These are phyloP conservation scores for Aspergillus carbonarius DNA, from an alignment of 2,329 filamentous ascomycete species.

Conservation along the genomic window DNA sequence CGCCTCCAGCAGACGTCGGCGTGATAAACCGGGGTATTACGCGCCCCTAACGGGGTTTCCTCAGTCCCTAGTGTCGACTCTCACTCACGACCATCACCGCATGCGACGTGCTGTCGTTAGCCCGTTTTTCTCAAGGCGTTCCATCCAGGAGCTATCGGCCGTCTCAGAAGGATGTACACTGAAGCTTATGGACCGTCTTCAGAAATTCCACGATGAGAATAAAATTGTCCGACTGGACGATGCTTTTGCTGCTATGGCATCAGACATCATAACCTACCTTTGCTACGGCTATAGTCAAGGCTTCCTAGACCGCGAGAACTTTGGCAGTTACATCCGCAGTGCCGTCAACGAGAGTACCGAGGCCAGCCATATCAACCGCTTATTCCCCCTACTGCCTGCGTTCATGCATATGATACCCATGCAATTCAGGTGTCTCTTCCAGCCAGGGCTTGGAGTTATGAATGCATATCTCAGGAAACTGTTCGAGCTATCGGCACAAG, in stretches of 20 bases:
- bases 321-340: constrained; percentile 17
- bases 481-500: constrained; percentile 4
- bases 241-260: constrained; percentile 28
- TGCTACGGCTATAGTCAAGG: constrained; percentile 36
- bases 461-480: constrained; percentile 16
- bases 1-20: constrained; percentile 13
- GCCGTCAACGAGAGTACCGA: constrained; percentile 15
- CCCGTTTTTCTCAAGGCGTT: constrained; percentile 46
- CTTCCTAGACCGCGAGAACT: constrained; percentile 30
- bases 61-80: constrained; percentile 30
- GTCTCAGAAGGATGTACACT: constrained; percentile 32
- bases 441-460: constrained; percentile 6
- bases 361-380: constrained; percentile 23
- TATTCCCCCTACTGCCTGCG: constrained; percentile 15
- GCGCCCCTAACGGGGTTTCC: constrained; percentile 14
- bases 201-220: constrained; percentile 5
- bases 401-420: constrained; percentile 14
- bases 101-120: constrained; percentile 43
- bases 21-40: constrained; percentile 25
- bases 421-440: constrained; percentile 9
- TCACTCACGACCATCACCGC: constrained; percentile 44
- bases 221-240: constrained; percentile 18
- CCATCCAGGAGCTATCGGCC: constrained; percentile 36
- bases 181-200: constrained; percentile 18
- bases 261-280: constrained; percentile 40